phyloP scores from a whole-genome alignment of 768 basidiomycete species.

The Hydnomerulius pinastri region DNA sequence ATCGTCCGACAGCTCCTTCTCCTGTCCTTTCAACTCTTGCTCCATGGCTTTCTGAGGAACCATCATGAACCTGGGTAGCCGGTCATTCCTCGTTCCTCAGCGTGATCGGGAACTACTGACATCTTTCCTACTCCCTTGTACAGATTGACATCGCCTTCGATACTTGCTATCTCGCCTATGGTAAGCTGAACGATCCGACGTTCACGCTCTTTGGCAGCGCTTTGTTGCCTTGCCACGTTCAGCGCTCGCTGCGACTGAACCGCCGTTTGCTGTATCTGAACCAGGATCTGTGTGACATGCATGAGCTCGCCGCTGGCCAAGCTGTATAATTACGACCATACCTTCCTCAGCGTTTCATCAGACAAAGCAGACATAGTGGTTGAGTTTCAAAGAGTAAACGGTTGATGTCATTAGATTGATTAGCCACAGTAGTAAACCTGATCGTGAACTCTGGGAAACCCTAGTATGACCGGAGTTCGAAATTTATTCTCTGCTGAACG shows the following conservation, averaged over 20 bases:
- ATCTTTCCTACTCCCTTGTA: constrained; percentile 98
- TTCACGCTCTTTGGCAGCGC: constrained; percentile 81
- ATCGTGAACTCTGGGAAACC: neutral
- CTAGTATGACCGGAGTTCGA: constrained; percentile 34
- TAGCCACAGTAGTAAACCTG: neutral
- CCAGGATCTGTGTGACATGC: constrained; percentile 63
- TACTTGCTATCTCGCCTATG: constrained; percentile 73
- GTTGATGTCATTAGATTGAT: constrained; percentile 8
- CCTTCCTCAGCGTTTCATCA: constrained; percentile 85
- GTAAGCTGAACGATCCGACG: constrained; percentile 88
- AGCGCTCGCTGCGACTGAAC: constrained; percentile 82
- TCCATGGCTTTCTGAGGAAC: constrained; percentile 82
- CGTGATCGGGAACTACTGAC: constrained; percentile 40
- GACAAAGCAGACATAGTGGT: constrained; percentile 55
- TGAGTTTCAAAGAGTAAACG: constrained; percentile 5
- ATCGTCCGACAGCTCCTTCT: constrained; percentile 85
- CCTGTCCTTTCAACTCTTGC: constrained; percentile 67
- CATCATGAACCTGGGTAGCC: constrained; percentile 77
- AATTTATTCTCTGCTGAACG: constrained; percentile 29
- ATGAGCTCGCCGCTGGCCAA: constrained; percentile 18
- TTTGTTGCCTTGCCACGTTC: constrained; percentile 73
- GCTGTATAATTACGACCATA: constrained; percentile 25
- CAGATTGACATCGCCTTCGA: constrained; percentile 74
- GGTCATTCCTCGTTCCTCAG: neutral
- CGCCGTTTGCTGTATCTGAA: constrained; percentile 92